phyloP scores from a whole-genome alignment of 257 asterid genomes.

The Nicotiana otophora region DNA sequence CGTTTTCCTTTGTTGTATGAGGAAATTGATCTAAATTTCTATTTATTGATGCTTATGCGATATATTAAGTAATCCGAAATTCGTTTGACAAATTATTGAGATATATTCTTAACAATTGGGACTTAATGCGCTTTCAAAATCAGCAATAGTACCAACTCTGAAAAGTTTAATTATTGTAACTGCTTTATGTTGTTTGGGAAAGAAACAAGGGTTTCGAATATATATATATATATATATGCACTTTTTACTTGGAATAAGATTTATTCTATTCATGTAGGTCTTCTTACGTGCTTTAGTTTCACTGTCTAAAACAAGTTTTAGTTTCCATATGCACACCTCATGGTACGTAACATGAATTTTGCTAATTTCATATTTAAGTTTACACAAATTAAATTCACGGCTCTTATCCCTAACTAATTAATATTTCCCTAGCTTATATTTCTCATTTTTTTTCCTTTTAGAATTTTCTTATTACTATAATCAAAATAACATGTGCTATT shows the following conservation, averaged over 20 bases:
- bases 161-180: too few species aligned
- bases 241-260: background rate
- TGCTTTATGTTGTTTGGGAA: background rate
- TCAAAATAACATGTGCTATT: background rate
- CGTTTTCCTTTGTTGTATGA: background rate
- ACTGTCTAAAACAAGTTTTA: too few species aligned
- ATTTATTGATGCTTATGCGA: too few species aligned
- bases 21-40: background rate
- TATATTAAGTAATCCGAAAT: background rate
- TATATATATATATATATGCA: too few species aligned
- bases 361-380: background rate
- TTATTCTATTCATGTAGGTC: background rate
- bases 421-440: background rate
- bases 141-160: too few species aligned
- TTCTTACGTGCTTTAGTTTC: background rate
- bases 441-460: background rate
- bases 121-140: too few species aligned
- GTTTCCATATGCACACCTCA: too few species aligned
- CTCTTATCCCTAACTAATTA: background rate
- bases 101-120: too few species aligned
- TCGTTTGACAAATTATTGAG: background rate
- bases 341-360: too few species aligned
- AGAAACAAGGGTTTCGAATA: background rate
- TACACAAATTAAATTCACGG: background rate
- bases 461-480: too few species aligned